Conservation (phyloP, 768 basidiomycete genomes). For the Artomyces pyxidatus region DNA sequence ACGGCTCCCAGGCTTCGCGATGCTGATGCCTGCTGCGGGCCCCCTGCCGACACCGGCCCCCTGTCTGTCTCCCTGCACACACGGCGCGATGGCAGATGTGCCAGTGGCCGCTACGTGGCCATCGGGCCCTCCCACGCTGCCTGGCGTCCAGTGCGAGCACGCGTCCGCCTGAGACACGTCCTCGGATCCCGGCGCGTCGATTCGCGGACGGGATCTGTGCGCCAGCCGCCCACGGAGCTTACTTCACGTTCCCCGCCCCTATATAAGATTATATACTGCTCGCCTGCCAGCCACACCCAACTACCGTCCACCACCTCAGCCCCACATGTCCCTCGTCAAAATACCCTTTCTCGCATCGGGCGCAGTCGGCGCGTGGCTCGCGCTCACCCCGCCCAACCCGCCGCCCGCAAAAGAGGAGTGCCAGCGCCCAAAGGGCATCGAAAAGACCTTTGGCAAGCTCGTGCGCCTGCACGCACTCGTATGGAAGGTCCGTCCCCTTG, state of each 20-base stretch:
- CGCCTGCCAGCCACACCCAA: neutral
- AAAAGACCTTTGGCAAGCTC: conserved; percentile 12
- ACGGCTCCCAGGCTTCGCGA: too few species aligned
- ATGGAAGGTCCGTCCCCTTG: conserved; percentile 9
- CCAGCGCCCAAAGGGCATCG: conserved; percentile 5
- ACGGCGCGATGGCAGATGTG: too few species aligned
- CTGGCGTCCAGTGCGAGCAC: neutral
- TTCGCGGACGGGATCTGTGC: too few species aligned
- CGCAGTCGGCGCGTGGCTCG: conserved; percentile 6
- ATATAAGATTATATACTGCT: neutral
- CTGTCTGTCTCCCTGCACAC: too few species aligned
- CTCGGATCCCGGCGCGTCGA: too few species aligned
- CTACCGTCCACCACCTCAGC: neutral
- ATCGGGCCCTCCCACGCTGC: neutral
- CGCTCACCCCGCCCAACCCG: conserved; percentile 14
- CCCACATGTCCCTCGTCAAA: conserved; percentile 9
- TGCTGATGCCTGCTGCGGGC: too few species aligned
- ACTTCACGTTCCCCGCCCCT: neutral
- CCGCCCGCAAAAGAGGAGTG: conserved; percentile 5
- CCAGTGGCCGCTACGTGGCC: too few species aligned
- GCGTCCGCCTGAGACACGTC: neutral
- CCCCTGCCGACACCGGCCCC: too few species aligned
- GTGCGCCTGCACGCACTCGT: conserved; percentile 10
- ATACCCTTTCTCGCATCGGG: conserved; percentile 1
- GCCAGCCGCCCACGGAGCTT: too few species aligned